Evolutionary conservation across 2,329 filamentous ascomycete species (phyloP).

Genomic region (Amphichorda felina): DNA sequence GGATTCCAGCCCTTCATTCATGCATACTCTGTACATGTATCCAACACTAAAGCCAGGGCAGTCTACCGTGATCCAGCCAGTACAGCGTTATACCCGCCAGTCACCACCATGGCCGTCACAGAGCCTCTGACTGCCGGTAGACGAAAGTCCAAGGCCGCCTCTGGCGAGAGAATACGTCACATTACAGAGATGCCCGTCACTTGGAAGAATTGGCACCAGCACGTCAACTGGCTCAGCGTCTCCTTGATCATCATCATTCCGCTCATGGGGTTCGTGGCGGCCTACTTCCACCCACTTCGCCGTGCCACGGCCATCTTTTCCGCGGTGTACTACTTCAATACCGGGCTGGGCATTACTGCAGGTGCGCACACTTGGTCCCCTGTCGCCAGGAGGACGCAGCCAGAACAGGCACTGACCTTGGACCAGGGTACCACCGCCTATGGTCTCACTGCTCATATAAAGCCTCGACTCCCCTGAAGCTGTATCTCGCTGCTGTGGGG

Average conservation of each 20-base stretch:
- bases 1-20: too few relatives aligned
- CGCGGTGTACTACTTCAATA: constrained; percentile 71
- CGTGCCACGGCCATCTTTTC: constrained; percentile 62
- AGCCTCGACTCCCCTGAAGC: not conserved
- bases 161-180: too few relatives aligned
- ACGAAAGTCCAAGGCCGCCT: too few relatives aligned
- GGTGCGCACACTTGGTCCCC: too few relatives aligned
- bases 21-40: too few relatives aligned
- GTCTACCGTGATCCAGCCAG: too few relatives aligned
- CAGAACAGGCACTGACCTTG: too few relatives aligned
- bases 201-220: constrained; percentile 75
- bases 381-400: too few relatives aligned
- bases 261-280: constrained; percentile 56
- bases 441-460: not conserved
- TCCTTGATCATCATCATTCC: constrained; percentile 70
- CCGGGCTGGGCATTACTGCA: constrained; percentile 54
- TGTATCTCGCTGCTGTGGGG: not conserved
- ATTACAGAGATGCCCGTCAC: constrained; percentile 77
- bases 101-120: too few relatives aligned
- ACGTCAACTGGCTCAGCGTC: constrained; percentile 88
- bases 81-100: too few relatives aligned
- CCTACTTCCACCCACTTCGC: constrained; percentile 67
- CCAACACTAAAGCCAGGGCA: too few relatives aligned
- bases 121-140: too few relatives aligned
- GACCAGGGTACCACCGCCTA: not conserved